Conservation (phyloP, 2,329 filamentous ascomycete genomes). For the Penicillium occitanis region DNA sequence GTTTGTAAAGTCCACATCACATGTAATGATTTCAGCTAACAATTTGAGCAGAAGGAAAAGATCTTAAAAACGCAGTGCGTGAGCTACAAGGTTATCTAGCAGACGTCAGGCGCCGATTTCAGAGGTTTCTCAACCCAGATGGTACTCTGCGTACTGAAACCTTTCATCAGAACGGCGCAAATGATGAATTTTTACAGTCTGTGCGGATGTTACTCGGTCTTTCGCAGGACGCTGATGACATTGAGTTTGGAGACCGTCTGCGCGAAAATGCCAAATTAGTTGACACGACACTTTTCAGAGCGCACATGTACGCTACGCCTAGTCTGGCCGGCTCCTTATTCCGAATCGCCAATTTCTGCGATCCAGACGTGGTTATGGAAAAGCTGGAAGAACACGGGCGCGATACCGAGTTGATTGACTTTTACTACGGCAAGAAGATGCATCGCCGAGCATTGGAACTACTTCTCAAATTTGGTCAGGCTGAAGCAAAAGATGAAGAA, state of each 20-base stretch:
- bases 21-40: neutral
- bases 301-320: conserved; percentile 90
- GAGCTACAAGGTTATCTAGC: conserved; percentile 87
- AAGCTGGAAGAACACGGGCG: conserved; percentile 83
- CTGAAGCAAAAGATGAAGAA: neutral
- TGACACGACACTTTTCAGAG: conserved; percentile 90
- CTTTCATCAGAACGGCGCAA: conserved; percentile 31
- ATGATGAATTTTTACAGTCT: conserved; percentile 44
- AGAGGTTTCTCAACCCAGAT: conserved; percentile 60
- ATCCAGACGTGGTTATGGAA: conserved; percentile 91
- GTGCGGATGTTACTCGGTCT: conserved; percentile 50
- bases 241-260: conserved; percentile 69
- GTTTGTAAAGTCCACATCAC: conserved; percentile 23
- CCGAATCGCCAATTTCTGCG: conserved; percentile 94
- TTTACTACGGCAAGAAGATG: conserved; percentile 91
- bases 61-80: conserved; percentile 75
- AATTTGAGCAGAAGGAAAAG: conserved; percentile 66
- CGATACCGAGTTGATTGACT: conserved; percentile 95
- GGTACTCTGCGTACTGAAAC: conserved; percentile 48
- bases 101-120: conserved; percentile 69
- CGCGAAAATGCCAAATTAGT: conserved; percentile 77
- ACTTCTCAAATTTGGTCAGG: conserved; percentile 73
- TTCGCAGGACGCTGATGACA: conserved; percentile 51
- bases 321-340: conserved; percentile 85
- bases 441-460: conserved; percentile 84